Base-by-base conservation (phyloP, 2,329 filamentous ascomycete species). In the Ilyonectria sp. region DNA sequence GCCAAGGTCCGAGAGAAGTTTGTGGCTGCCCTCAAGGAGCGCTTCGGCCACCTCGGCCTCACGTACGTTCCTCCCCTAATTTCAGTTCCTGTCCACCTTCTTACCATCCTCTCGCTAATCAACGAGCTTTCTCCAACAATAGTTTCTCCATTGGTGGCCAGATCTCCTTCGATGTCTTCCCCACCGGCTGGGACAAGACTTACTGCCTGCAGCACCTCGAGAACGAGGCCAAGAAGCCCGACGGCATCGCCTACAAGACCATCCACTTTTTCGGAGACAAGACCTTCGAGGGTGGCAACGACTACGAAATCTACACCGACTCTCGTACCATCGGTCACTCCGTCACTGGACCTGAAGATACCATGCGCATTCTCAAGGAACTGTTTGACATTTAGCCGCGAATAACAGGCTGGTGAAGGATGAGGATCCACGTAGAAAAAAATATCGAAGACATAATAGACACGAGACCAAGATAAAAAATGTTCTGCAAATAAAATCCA, bases 231-330 rank as follows among this genome's bases (percentile, higher is more conserved):
- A 84, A 87, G 83, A 86, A 88, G 80, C 86, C 88, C 46, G 91
- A 89, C 77, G 91, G 92, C 69, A 85, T 97, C 70, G 84, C 91
- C 26, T 98, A 95, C 86, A 93, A 90, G 74, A 95, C 89, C 50
- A 92, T 98, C 75, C 96, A 98, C 86, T 98, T 98, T 89, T 99
- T 98, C 77, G 96, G 96, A 72, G 96, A 99, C 87, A 99, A 98
- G 91, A 93, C 93, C 29, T 91, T 90, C 79, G 83, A 91, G 80
- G 95, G 96, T 71, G 96, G 96, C 69, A 99, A 98, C 81, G 96
- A 99, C 83, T 95, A 91, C 80, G 95, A 98, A 86, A 98, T 99
- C 79, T 98, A 92, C 82, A 86, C 84, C 72, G 95, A 98, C 80
- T 78, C 87, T 61, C 88, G 95, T 77, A 97, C 93, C 40, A 91